Base-by-base conservation (phyloP, 768 basidiomycete species). In the Psilocybe tampanensis region DNA sequence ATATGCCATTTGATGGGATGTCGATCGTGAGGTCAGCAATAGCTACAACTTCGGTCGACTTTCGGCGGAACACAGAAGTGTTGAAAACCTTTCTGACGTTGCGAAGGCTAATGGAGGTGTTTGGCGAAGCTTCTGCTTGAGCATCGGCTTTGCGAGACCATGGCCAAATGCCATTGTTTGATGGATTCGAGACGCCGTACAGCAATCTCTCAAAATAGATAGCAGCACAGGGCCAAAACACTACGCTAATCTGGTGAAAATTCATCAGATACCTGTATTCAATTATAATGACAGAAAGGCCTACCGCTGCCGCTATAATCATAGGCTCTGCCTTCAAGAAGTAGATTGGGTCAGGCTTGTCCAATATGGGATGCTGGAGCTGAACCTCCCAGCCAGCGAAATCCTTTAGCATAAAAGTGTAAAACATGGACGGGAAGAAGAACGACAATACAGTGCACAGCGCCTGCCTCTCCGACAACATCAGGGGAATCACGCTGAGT, bases 201-300 rank as follows among this genome's bases (percentile, higher is more conserved):
- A 89, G 67, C n/a, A 69, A 68, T 9, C 79, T 74, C 66, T 93
- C 91, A 15, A 84, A 70, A n/a, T 86, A 69, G 3, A 81, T 70
- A 1, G 86, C 88, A 3, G 90, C 61, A 47, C 75, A 84, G 1
- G 91, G 91, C 85, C 88, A 92, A 9, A 93, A 67, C 68, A 92
- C 85, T 19, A 90, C 74, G 61, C 85, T 77, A 56, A 92, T 78
- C 90, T 91, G 45, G 2, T 52, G 26, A 32, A 50, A 26, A 48
- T 1, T 4, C 22, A 26, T 47, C 7, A 54, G 43, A 9, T 29
- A 22, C 13, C 19, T 29, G 13, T 4, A 13, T 42, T 21, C 3
- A 8, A 44, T 9, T 8, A 23, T 19, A 44, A 13, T 42, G 3
- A 15, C 47, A 58, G 33, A 44, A 42, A 49, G 41, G 68, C 84